phyloP scores from a whole-genome alignment of 1,284 basidiomycete species.

The Vanrija sp. region DNA sequence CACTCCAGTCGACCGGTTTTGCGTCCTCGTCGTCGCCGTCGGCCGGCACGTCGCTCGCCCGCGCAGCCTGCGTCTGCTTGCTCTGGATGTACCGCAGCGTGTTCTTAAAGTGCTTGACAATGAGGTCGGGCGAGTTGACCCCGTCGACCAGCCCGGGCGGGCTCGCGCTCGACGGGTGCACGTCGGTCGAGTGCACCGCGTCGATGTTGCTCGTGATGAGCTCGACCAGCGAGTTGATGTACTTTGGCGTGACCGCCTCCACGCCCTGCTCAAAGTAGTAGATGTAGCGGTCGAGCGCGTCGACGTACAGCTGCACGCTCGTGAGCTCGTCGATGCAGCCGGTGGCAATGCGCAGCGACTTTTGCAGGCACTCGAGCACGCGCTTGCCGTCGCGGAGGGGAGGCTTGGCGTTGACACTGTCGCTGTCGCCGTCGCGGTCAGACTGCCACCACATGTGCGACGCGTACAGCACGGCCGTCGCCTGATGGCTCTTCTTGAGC shows the following conservation, averaged over 20 bases:
- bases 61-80: slow-evolving; percentile 34
- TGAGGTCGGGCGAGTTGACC: slow-evolving; percentile 85
- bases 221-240: slow-evolving; percentile 88
- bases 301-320: slow-evolving; percentile 86
- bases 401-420: slow-evolving; percentile 54
- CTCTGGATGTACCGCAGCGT: slow-evolving; percentile 72
- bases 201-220: slow-evolving; percentile 88
- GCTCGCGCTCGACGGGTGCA: slow-evolving; percentile 74
- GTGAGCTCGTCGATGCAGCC: slow-evolving; percentile 92
- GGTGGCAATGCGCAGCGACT: slow-evolving; percentile 86
- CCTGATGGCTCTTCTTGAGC: slow-evolving; percentile 93
- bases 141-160: slow-evolving; percentile 82
- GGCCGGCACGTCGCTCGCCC: slow-evolving; percentile 24
- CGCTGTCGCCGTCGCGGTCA: slow-evolving; percentile 52
- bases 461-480: slow-evolving; percentile 85
- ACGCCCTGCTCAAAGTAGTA: slow-evolving; percentile 91
- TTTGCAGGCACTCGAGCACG: slow-evolving; percentile 90
- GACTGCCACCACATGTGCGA: slow-evolving; percentile 98
- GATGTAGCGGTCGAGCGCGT: slow-evolving; percentile 84
- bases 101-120: slow-evolving; percentile 78
- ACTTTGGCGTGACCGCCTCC: slow-evolving; percentile 86
- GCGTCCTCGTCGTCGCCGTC: slow-evolving; percentile 54
- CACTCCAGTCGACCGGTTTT: slow-evolving; percentile 60
- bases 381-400: slow-evolving; percentile 91
- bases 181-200: slow-evolving; percentile 72